Percentiles rank a stretch among this genome's conserved stretches.
phyloP scores from a whole-genome alignment of 2,329 filamentous ascomycete species.

The Madurella mycetomatis region DNA sequence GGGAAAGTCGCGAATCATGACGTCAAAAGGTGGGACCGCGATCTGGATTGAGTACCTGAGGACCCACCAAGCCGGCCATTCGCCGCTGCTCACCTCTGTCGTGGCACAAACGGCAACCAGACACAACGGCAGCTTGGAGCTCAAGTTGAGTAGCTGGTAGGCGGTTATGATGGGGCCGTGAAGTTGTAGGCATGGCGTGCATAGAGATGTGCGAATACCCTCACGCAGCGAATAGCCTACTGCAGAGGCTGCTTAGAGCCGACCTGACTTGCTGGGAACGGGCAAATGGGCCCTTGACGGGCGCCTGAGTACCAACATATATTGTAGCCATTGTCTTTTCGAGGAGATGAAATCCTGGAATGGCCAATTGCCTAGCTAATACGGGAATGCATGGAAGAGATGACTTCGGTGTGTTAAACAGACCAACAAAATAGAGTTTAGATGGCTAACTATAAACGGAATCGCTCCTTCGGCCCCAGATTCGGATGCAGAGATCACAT shows the following conservation, averaged over 20 bases:
- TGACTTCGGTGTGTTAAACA: too few species aligned
- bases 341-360: too few species aligned
- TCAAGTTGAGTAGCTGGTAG: background rate
- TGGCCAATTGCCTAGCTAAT: too few species aligned
- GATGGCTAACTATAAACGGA: too few species aligned
- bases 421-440: too few species aligned
- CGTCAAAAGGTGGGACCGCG: conserved; percentile 10
- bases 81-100: background rate
- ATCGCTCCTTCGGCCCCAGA: background rate
- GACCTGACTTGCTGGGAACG: too few species aligned
- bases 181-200: too few species aligned
- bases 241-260: background rate
- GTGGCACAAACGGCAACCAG: background rate
- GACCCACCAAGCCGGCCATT: background rate
- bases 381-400: too few species aligned
- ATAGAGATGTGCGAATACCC: background rate
- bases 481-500: background rate
- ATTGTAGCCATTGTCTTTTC: too few species aligned
- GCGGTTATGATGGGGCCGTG: too few species aligned
- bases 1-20: conserved; percentile 17
- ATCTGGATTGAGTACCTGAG: conserved; percentile 1
- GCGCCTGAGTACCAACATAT: too few species aligned
- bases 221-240: background rate
- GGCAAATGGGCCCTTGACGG: too few species aligned
- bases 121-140: background rate